Base-by-base conservation (phyloP, 2,329 filamentous ascomycete species). In the Paramyrothecium roridum region DNA sequence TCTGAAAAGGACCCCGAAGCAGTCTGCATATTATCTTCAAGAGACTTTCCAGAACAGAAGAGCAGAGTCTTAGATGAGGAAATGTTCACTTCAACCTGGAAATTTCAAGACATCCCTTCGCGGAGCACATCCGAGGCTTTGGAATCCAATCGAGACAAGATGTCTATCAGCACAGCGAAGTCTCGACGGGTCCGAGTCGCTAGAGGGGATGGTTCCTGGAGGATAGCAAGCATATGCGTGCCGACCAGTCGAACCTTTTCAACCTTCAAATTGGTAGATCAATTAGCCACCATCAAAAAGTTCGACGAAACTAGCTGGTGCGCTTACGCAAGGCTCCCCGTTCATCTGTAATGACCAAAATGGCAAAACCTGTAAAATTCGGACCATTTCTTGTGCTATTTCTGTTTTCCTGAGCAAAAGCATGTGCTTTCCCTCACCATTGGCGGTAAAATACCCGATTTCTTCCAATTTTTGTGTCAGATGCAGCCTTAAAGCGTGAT, bases 321-420 rank as follows among this genome's bases (percentile, higher is more conserved):
- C 1, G 63, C 71, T 63, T 48, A 74, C 73, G 50, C 72, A 70
- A 23, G 73, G 70, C 49, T 76, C 73, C 1, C 73, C 71, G 19
- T 75, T 75, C 3, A 72, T 67, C 33, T 74, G 70, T 23, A 76
- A 51, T 0, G 72, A 67, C 71, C 73, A 76, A 43, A 76, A 77
- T 0, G 75, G 75, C 2, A 73, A 69, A 47, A 73, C 70, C 2
- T 70, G 69, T 26, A 77, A 70, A 0, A 75, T 68, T 0, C 69
- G 64, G 16, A 77, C 43, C 69, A 77, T 74, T 47, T 76, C 73
- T 13, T 72, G 64, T 2, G 75, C 75, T 50, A 78, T 76, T 49
- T 78, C 75, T 0, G 74, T 76, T 56, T 74, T 74, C 37, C 66
- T 43, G 7, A 43, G 16, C 13, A 43, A 3, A 16, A 43, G 49